A percentile compares a stretch with the other conserved stretches of the same genome.
phyloP scores from a whole-genome alignment of 768 basidiomycete genomes.

The Auriscalpium microsporum region DNA sequence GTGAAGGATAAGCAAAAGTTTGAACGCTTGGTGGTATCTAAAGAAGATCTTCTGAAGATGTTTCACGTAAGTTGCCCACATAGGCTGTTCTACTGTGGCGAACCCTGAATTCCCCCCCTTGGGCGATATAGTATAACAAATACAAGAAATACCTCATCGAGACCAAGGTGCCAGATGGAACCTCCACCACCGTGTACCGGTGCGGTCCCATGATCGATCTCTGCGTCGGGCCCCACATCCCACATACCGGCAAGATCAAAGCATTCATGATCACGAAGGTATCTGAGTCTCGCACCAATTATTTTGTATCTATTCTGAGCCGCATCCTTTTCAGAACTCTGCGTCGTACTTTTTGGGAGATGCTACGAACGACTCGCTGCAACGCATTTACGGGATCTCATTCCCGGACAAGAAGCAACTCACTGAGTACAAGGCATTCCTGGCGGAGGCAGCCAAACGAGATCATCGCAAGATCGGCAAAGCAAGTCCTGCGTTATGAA shows the following conservation, averaged over 20 bases:
- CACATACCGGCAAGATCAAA: constrained; percentile 97
- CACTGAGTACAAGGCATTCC: constrained; percentile 88
- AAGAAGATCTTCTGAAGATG: constrained; percentile 95
- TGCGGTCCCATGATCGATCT: constrained; percentile 98
- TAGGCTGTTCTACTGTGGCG: neutral
- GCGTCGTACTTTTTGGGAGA: constrained; percentile 98
- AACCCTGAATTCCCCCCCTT: too few relatives aligned
- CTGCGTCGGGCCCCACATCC: constrained; percentile 95
- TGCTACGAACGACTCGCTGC: constrained; percentile 84
- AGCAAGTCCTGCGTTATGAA: constrained; percentile 25
- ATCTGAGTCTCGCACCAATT: neutral
- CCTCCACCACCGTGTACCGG: constrained; percentile 94
- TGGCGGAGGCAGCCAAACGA: constrained; percentile 95
- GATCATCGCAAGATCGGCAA: constrained; percentile 96
- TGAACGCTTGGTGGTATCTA: constrained; percentile 86
- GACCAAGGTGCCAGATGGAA: constrained; percentile 91
- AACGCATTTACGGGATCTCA: constrained; percentile 95
- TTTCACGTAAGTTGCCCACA: constrained; percentile 55
- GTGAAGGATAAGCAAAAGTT: constrained; percentile 98
- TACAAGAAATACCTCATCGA: constrained; percentile 96
- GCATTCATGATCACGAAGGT: constrained; percentile 96
- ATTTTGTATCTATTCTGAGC: neutral
- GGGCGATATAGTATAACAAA: constrained; percentile 77
- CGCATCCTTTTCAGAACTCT: constrained; percentile 56
- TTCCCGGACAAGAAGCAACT: constrained; percentile 98